Conservation (phyloP, 805 yeast genomes). For the Candida dendrica region DNA sequence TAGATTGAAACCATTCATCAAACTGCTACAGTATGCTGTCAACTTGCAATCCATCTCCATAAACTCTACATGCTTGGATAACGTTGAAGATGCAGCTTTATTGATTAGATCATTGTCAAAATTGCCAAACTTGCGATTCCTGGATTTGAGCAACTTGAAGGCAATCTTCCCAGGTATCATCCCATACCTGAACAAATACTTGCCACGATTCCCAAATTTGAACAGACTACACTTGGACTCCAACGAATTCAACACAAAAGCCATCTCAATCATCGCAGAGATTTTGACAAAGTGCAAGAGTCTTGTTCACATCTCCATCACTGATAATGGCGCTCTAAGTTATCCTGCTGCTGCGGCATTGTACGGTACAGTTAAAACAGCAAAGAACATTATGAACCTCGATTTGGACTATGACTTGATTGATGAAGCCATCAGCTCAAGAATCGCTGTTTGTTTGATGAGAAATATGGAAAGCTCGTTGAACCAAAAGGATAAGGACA, state of each 20-base stretch:
- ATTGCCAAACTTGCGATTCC: constrained; percentile 53
- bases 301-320: constrained; percentile 61
- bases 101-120: constrained; percentile 44
- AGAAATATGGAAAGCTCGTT: constrained; percentile 69
- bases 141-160: constrained; percentile 71
- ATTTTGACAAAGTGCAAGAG: constrained; percentile 61
- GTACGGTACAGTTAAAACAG: constrained; percentile 60
- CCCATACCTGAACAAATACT: constrained; percentile 47
- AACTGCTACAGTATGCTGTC: constrained; percentile 9
- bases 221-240: constrained; percentile 66
- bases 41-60: constrained; percentile 47
- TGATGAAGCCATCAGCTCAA: constrained; percentile 57
- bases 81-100: constrained; percentile 41
- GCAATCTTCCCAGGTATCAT: constrained; percentile 57
- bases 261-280: constrained; percentile 55
- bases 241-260: constrained; percentile 49
- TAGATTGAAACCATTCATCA: constrained; percentile 21
- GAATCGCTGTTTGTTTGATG: constrained; percentile 74
- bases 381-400: constrained; percentile 56
- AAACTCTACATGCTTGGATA: constrained; percentile 53
- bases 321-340: constrained; percentile 54
- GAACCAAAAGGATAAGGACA: constrained; percentile 22
- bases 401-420: constrained; percentile 60
- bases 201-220: constrained; percentile 64
- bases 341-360: constrained; percentile 57